Conservation (phyloP, 2,329 filamentous ascomycete species). For the Beauveria scarabaeidicola region DNA sequence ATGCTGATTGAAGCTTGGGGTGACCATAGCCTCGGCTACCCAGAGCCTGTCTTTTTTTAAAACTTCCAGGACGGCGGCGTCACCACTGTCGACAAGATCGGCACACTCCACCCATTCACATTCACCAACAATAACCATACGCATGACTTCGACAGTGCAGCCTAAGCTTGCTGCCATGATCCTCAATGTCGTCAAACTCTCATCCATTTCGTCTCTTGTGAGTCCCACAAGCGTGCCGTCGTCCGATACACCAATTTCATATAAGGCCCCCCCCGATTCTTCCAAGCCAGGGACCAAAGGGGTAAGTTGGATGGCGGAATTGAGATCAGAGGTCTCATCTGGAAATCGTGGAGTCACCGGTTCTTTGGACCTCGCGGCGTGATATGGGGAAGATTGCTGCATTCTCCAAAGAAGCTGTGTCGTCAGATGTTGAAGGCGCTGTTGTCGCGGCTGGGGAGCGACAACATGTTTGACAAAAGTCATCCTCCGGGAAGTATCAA, state of each 20-base stretch:
- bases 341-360: slow-evolving; percentile 69
- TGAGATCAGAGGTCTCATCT: slow-evolving; percentile 45
- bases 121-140: slow-evolving; percentile 75
- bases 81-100: slow-evolving; percentile 21
- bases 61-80: slow-evolving; percentile 16
- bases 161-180: slow-evolving; percentile 91
- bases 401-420: slow-evolving; percentile 92
- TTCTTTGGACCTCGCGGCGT: slow-evolving; percentile 69
- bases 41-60: slow-evolving; percentile 52
- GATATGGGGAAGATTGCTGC: slow-evolving; percentile 89
- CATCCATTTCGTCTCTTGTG: slow-evolving; percentile 82
- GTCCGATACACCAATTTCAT: slow-evolving; percentile 94
- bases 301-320: slow-evolving; percentile 38
- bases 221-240: slow-evolving; percentile 86
- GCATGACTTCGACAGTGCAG: slow-evolving; percentile 72
- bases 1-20: slow-evolving; percentile 51
- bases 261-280: slow-evolving; percentile 85
- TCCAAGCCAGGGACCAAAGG: slow-evolving; percentile 72
- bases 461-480: slow-evolving; percentile 24
- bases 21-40: slow-evolving; percentile 87
- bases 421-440: slow-evolving; percentile 81
- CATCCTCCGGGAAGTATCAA: background rate
- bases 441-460: slow-evolving; percentile 64
- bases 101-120: slow-evolving; percentile 61
- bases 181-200: slow-evolving; percentile 75